These are phyloP conservation scores for Xylaria sp. DNA, from an alignment of 495 filamentous ascomycete species.

Conservation along the genomic window DNA sequence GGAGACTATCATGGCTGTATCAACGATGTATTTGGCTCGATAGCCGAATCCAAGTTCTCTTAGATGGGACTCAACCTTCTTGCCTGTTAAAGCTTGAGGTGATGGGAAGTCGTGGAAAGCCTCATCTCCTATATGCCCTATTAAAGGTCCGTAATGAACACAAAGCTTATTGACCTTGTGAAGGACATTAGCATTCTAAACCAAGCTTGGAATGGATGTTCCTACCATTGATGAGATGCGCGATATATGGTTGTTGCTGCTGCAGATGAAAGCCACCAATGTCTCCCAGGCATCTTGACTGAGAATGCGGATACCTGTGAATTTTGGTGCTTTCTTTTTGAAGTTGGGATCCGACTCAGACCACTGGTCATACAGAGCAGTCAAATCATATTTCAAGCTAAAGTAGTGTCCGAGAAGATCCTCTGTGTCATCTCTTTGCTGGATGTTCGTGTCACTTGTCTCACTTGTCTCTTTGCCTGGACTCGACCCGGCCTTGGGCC, in stretches of 20 bases:
- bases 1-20: constrained; percentile 79
- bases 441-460: constrained; percentile 37
- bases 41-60: constrained; percentile 92
- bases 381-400: constrained; percentile 76
- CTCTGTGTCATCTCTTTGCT: constrained; percentile 66
- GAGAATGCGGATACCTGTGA: constrained; percentile 92
- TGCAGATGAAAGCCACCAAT: constrained; percentile 93
- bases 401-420: constrained; percentile 79
- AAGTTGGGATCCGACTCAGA: constrained; percentile 87
- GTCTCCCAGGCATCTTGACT: constrained; percentile 97
- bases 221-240: constrained; percentile 91
- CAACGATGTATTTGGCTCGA: constrained; percentile 86
- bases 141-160: constrained; percentile 76
- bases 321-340: constrained; percentile 82
- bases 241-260: constrained; percentile 97
- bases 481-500: constrained; percentile 47
- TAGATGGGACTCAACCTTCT: constrained; percentile 76
- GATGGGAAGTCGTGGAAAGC: constrained; percentile 87
- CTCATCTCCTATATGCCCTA: constrained; percentile 72
- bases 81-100: constrained; percentile 71
- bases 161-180: constrained; percentile 84
- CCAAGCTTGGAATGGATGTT: background rate
- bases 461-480: constrained; percentile 29
- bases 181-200: constrained; percentile 1
- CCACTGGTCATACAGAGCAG: constrained; percentile 85